Evolutionary conservation across 306 rosid genomes (phyloP).

Genomic region (Lathyrus oleraceus): DNA sequence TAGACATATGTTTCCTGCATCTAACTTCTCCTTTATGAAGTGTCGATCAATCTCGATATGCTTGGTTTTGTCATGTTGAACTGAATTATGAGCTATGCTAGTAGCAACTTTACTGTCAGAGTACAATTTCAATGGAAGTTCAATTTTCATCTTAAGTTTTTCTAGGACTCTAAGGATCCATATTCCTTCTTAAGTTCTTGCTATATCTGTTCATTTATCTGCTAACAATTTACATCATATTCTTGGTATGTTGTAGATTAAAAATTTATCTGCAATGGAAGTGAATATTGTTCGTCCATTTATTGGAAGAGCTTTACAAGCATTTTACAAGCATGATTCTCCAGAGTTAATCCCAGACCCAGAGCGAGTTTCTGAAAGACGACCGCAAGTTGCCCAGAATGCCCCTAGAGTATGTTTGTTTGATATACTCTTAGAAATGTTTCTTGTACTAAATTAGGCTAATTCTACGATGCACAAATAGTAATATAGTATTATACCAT

Average conservation of each 20-base stretch:
- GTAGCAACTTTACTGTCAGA: too few relatives aligned
- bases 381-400: constrained; percentile 62
- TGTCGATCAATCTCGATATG: too few relatives aligned
- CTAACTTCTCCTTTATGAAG: too few relatives aligned
- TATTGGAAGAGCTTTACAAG: constrained; percentile 84
- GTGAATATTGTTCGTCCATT: constrained; percentile 96
- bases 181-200: too few relatives aligned
- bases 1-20: too few relatives aligned
- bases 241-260: constrained; percentile 55
- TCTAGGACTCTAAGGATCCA: too few relatives aligned
- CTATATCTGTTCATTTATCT: background rate
- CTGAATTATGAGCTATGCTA: too few relatives aligned
- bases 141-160: too few relatives aligned
- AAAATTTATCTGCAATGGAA: constrained; percentile 94
- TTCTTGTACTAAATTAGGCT: background rate
- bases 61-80: too few relatives aligned
- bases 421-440: background rate
- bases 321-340: constrained; percentile 86
- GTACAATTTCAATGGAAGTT: too few relatives aligned
- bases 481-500: too few relatives aligned
- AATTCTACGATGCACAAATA: too few relatives aligned
- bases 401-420: constrained; percentile 71
- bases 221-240: constrained; percentile 28
- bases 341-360: constrained; percentile 85
- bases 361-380: constrained; percentile 65